Conservation (phyloP, 768 basidiomycete species). For the Leccinum uliginosum region DNA sequence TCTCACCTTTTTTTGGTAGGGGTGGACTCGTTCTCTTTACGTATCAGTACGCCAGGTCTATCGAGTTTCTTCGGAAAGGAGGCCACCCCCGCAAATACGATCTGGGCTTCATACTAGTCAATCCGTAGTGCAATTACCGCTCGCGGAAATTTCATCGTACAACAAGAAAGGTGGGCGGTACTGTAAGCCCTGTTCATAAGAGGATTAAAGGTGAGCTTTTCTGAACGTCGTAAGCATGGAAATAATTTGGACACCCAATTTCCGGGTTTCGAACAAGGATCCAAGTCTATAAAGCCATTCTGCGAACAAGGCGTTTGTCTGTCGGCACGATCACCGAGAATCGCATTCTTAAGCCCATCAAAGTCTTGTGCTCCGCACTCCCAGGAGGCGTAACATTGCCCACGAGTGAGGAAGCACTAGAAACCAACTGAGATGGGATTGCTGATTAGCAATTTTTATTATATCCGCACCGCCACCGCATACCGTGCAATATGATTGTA, state of each 20-base stretch:
- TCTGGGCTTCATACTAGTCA: constrained; percentile 26
- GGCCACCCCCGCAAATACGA: constrained; percentile 19
- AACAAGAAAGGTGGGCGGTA: constrained; percentile 24
- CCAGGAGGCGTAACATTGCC: constrained; percentile 27
- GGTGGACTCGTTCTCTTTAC: constrained; percentile 17
- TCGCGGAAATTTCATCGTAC: constrained; percentile 25
- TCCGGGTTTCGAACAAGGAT: constrained; percentile 21
- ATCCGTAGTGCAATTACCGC: constrained; percentile 26
- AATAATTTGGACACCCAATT: constrained; percentile 20
- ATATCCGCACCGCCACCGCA: constrained; percentile 26
- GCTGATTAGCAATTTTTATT: constrained; percentile 25
- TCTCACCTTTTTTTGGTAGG: constrained; percentile 26
- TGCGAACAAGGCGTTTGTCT: constrained; percentile 6
- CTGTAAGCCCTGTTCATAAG: constrained; percentile 10
- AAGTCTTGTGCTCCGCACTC: constrained; percentile 16
- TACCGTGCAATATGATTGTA: constrained; percentile 22
- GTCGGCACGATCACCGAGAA: constrained; percentile 14
- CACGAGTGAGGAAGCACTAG: constrained; percentile 22
- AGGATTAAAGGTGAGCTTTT: constrained; percentile 2
- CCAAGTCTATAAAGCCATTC: constrained; percentile 9
- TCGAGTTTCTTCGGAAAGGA: constrained; percentile 18
- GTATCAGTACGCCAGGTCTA: constrained; percentile 18
- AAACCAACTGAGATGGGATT: constrained; percentile 27
- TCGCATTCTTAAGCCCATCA: constrained; percentile 16
- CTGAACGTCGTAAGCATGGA: constrained; percentile 5